A percentile compares a stretch with the other conserved stretches of the same genome.
phyloP scores from a whole-genome alignment of 495 filamentous ascomycete genomes.

The Chaetomium fimeti region DNA sequence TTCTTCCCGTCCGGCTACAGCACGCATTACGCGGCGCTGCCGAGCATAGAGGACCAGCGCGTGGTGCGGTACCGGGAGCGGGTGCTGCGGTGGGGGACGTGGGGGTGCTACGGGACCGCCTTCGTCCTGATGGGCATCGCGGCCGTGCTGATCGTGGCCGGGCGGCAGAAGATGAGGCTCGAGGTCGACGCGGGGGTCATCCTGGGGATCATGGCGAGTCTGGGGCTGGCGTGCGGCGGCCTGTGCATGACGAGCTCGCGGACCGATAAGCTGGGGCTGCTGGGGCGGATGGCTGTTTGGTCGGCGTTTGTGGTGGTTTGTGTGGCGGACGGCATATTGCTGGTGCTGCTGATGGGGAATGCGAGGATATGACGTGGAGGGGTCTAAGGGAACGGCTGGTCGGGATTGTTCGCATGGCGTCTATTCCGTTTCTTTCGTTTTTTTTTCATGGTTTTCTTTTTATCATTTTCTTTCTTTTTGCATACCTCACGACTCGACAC shows the following conservation, averaged over 20 bases:
- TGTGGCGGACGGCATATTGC: constrained; percentile 50
- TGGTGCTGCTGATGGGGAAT: constrained; percentile 49
- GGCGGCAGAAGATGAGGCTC: constrained; percentile 48
- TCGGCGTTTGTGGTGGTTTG: constrained; percentile 48
- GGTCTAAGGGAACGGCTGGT: background rate
- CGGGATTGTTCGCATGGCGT: background rate
- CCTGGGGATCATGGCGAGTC: constrained; percentile 54
- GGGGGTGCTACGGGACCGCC: constrained; percentile 47
- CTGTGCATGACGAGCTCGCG: constrained; percentile 43
- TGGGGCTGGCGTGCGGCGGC: constrained; percentile 55
- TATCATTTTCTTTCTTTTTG: background rate
- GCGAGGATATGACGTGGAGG: constrained; percentile 32
- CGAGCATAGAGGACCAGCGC: constrained; percentile 42
- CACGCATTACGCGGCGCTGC: constrained; percentile 46
- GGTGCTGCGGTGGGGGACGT: constrained; percentile 46
- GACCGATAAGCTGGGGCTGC: constrained; percentile 28
- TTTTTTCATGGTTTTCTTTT: background rate
- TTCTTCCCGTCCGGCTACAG: constrained; percentile 42
- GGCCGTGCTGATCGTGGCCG: constrained; percentile 51
- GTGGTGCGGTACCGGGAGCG: constrained; percentile 45
- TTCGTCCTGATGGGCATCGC: constrained; percentile 56
- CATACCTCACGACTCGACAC: background rate
- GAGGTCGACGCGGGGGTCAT: constrained; percentile 63
- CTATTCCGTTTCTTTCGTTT: background rate
- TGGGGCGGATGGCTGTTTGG: constrained; percentile 46